Evolutionary conservation across 306 rosid species (phyloP), one percentile per base, ranked within the genome.

Genomic region (Astragalus membranaceus): DNA sequence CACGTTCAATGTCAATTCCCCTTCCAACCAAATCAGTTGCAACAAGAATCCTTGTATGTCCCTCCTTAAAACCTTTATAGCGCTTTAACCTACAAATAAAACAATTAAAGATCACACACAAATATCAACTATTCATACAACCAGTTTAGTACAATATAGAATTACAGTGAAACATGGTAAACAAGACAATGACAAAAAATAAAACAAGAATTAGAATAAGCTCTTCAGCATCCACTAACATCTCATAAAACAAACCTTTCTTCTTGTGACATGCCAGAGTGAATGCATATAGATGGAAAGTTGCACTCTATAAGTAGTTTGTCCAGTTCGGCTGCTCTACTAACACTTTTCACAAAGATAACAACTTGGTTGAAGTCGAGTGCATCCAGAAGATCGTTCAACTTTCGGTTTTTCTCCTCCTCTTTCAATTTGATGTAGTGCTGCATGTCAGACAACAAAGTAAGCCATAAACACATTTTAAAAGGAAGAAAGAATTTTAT

Each of bases 11-110:
- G 78, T 95, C 99, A 8, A 95, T 95, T 12, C 99, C 99, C 72
- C 99, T 84, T 9, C 99, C 99, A 55, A 95, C 97, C 84, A 95
- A 87, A 84, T 95, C 99, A 5, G 99, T 95, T 10, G 99, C 99
- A 11, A 91, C 99, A 1, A 95, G 96, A 87, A 95, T 95, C 85
- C 99, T 84, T 42, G 89, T 82, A 69, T 89, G 96, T 14, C 99
- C 99, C 78, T 95, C 99, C 88, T 95, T 95, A 69, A 95, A 95
- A 71, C 99, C 96, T 71, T 88, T 95, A 72, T 95, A 95, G 5
- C 99, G 95, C 71, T 75, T 75, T 23, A 75, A 47, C 79, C 79
- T 75, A 46, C 42, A 35, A 42, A 42, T 26, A 16, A 61, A n/a
- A n/a, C n/a, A n/a, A n/a, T 61, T 14, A 26, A 61, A 16, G 33